Evolutionary conservation across 352 stramenopile genomes (phyloP), one percentile per base, ranked within the genome.

Genomic region (Globisporangium spiculum): DNA sequence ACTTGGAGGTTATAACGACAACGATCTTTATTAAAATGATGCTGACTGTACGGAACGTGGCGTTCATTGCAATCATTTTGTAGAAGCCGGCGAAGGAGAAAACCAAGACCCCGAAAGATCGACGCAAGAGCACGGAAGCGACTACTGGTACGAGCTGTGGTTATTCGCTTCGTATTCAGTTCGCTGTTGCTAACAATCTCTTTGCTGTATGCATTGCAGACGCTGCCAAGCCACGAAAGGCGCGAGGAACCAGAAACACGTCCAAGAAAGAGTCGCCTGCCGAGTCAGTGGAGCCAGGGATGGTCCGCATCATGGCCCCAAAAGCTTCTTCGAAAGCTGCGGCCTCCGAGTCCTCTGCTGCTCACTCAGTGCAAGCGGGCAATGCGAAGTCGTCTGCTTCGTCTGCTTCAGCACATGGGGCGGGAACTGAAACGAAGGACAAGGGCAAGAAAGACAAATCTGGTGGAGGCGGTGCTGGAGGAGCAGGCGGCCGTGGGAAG

Each of bases 251-350:
- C 27, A 75, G 59, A 63, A 63, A n/a, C 38, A 48, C 65, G 36
- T 65, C 59, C 38, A 87, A 79, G 52, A 80, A 90, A 57, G 16
- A 63, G 18, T 26, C 41, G n/a, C 9, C 71, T 1, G 14, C 26
- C 1, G 72, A 75, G 34, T 5, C 52, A 20, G 32, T 80, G 2
- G 69, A 86, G 54, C 80, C 80, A 50, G 84, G 81, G 1, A 72
- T 73, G 63, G 46, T 91, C 22, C 79, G 77, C 34, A 90, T 91
- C 32, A 90, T 91, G 82, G 67, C 74, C 3, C 68, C 73, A 5
- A 88, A 82, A 63, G 52, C 62, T 30, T 22, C 62, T 30, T 22
- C 57, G 12, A 64, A 56, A 14, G 18, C 54, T 67, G 48, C 64
- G 16, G 41, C 4, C 54, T 36, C 41, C 53, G 48, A 54, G 2